Base-by-base conservation (phyloP, 257 asterid genomes). In the Ajuga chamaepitys region DNA sequence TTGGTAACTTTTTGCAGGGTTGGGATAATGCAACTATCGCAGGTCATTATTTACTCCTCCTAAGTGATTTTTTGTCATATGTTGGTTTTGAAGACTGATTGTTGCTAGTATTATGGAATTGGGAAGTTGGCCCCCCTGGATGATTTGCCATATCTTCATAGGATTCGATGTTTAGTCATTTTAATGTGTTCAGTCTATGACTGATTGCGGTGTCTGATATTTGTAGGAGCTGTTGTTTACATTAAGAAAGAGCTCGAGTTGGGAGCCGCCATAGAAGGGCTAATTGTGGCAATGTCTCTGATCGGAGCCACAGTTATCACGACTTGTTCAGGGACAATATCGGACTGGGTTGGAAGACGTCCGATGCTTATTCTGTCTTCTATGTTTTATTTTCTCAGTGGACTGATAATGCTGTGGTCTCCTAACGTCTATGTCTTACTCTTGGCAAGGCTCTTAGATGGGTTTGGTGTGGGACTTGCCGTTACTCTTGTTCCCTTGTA, bases 1-100 rank as follows among this genome's bases (percentile, higher is more conserved):
- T 88, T 76, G 96, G 96, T 50, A 88, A 86, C 70, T 70, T 88
- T 26, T 78, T 88, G 80, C 95, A 88, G 80, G 96, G 96, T 51
- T 88, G 96, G 96, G 96, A 88, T 66, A 86, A 88, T 83, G 96
- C 95, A 48, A 88, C 92, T 34, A 88, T 88, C 70, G 91, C 96
- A 68, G 96, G 96, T 88, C 30, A 21, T 40, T 57, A 1, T 67
- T 53, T 42, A 18, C 16, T 63, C 37, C 26, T 71, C 38, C 37
- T 37, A 42, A 9, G 32, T 58, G 12, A n/a, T n/a, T 46, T 20
- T 25, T 34, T 21, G 16, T n/a, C 26, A 37, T 58, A 21, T 8
- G 0, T 2, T 58, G 21, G 18, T 63, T 67, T 51, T 52, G 9
- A 7, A 5, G 10, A n/a, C 14, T 17, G 10, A 21, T 14, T 16